phyloP scores from a whole-genome alignment of 169 alveolate genomes.

The Plasmodium vivax region DNA sequence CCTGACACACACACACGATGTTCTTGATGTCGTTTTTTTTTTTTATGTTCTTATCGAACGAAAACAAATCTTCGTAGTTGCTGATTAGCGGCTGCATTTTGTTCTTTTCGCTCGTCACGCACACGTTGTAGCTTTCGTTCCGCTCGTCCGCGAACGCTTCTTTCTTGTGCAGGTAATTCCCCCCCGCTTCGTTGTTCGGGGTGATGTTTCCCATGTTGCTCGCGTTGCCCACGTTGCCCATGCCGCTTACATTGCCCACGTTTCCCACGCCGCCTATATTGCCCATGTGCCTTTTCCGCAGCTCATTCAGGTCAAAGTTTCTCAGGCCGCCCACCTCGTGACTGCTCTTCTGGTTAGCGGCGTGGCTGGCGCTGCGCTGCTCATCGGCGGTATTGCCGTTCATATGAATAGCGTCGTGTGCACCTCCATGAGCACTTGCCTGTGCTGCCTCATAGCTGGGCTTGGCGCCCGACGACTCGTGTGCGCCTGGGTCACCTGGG shows the following conservation, averaged over 20 bases:
- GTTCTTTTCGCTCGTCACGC: constrained; percentile 29
- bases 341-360: background rate
- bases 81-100: constrained; percentile 4
- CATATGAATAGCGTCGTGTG: background rate
- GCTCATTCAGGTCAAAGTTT: constrained; percentile 27
- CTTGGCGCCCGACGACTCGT: background rate
- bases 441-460: background rate
- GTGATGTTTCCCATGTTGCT: background rate
- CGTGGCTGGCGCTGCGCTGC: background rate
- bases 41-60: constrained; percentile 30
- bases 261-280: background rate
- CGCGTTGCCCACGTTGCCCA: no score
- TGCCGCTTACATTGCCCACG: no score
- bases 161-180: background rate
- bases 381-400: background rate
- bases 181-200: constrained; percentile 12
- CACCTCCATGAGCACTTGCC: background rate
- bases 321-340: constrained; percentile 22
- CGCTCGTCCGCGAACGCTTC: constrained; percentile 12
- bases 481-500: background rate
- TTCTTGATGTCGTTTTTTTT: constrained; percentile 63
- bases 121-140: constrained; percentile 21
- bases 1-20: constrained; percentile 72
- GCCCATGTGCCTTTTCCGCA: constrained; percentile 31
- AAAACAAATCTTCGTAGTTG: constrained; percentile 47